Base-by-base conservation (phyloP, 78 protist genomes). In the Chrysochromulina tobinii region DNA sequence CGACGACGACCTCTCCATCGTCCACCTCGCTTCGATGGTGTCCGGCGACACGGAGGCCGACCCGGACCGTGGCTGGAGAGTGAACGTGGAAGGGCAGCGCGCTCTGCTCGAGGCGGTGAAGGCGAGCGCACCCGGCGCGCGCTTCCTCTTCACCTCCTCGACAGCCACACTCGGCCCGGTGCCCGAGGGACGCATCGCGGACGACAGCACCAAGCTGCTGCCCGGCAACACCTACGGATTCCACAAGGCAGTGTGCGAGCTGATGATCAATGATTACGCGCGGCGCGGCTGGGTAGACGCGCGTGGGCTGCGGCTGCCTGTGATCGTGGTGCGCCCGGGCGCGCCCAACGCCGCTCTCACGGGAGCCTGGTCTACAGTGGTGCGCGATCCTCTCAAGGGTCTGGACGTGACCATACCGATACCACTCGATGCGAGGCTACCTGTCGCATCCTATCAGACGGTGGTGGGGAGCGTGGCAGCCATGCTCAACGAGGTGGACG, bases 131-230 rank as follows among this genome's bases (percentile, higher is more conserved):
- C 48, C 87, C 48, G n/a, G 21, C 23, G 58, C 87, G 17, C 87
- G 87, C 64, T 79, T 79, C 87, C 11, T 79, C 58, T 54, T 79
- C 87, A 54, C 87, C 50, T 79, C 87, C 21, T 79, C 87, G 38
- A 79, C 87, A 51, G 87, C 87, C 23, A 17, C 64, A 1, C 48
- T 79, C 15, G 87, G 87, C 50, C 14, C 64, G 15, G 27, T 51
- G 50, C 18, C 87, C 18, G 64, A 0, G 15, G 64, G 2, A 4
- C 6, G 58, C 57, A 14, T 50, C 27, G 64, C 50, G 38, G 61
- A 3, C 48, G 87, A 79, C 48, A 2, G 0, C 23, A 79, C 87
- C 38, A 79, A 79, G 61, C 87, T 20, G 58, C 38, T 54, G 64
- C 87, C 87, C 11, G 51, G n/a, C 14, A 54, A 54, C 87, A 79